Conservation (phyloP, 2,329 filamentous ascomycete species). For the Aspergillus sp. region DNA sequence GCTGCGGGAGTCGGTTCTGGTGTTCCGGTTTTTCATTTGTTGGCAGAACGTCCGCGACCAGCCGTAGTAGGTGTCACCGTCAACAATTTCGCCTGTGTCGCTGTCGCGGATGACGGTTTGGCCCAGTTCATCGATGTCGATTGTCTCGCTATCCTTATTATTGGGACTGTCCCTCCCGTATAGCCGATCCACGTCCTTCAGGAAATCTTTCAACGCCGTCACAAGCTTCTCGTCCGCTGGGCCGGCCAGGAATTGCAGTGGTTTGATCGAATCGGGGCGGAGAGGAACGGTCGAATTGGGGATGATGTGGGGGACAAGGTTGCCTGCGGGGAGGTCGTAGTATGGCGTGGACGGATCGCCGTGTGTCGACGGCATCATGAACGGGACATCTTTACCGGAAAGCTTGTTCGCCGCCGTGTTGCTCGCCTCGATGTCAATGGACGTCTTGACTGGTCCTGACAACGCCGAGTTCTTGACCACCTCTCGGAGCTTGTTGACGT, state of each 20-base stretch:
- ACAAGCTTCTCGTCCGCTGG: conserved; percentile 67
- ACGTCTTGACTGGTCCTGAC: conserved; percentile 29
- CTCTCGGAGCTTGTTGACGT: conserved; percentile 60
- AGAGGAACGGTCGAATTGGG: conserved; percentile 75
- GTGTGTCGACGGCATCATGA: conserved; percentile 71
- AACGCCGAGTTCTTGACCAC: conserved; percentile 50
- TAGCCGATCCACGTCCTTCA: conserved; percentile 68
- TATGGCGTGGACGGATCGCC: conserved; percentile 72
- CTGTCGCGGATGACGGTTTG: conserved; percentile 66
- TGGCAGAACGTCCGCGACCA: conserved; percentile 81
- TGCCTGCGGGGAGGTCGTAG: conserved; percentile 80
- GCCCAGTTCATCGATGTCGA: conserved; percentile 74
- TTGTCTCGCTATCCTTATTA: conserved; percentile 48
- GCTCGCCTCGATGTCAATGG: conserved; percentile 25
- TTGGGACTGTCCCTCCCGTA: conserved; percentile 55
- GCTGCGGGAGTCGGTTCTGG: conserved; percentile 25
- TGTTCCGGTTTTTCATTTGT: conserved; percentile 64
- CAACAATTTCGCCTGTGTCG: conserved; percentile 62
- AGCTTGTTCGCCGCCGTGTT: conserved; percentile 44
- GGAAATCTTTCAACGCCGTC: conserved; percentile 66
- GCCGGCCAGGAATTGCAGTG: conserved; percentile 67
- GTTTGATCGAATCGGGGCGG: conserved; percentile 67
- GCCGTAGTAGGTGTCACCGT: conserved; percentile 78
- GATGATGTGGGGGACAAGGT: conserved; percentile 75
- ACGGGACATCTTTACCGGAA: conserved; percentile 54